Base-by-base conservation (phyloP, 805 yeast genomes). In the Limtongia smithiae region DNA sequence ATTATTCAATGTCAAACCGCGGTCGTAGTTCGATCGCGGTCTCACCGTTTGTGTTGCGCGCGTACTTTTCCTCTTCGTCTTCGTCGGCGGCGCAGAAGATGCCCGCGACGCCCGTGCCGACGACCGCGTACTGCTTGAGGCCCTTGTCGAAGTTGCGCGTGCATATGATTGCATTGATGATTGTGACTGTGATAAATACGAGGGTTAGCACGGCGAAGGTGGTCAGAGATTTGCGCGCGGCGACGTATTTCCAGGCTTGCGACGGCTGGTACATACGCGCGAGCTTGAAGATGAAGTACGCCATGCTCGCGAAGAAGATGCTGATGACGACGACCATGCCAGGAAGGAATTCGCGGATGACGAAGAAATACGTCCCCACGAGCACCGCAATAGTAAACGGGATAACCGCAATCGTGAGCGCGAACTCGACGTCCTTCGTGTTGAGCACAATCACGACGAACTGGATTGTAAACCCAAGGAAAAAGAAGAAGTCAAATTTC, bases 401-500 rank as follows among this genome's bases (percentile, higher is more conserved):
- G 17, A 75, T 63, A 38, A 74, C 75, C 15, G 70, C 65, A 31
- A 74, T 66, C 0, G 80, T 76, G 24, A 76, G 60, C 3, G 68
- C 74, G 55, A 76, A 75, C 58, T 76, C 79, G 18, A 62, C 64
- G 14, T 73, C 72, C 46, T 62, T 65, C 22, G 65, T 62, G 35
- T 64, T 57, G 12, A 74, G 63, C 64, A 76, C 72, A 34, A 75
- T 72, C 37, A 74, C 76, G 21, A 72, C 60, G 55, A 74, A 76
- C 57, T 76, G 80, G 25, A 75, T 65, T 1, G 78, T 73, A 62
- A 75, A 75, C 1, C 76, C 79, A 21, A 75, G 60, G 51, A 76
- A 75, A 64, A 74, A 76, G 67, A 74, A 76, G 37, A 72, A 68
- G 52, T 71, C 75, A 41, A 71, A 70, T 44, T 70, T 65, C 25